phyloP scores from a whole-genome alignment of 1,284 basidiomycete species.

The Puccinia novopanici region DNA sequence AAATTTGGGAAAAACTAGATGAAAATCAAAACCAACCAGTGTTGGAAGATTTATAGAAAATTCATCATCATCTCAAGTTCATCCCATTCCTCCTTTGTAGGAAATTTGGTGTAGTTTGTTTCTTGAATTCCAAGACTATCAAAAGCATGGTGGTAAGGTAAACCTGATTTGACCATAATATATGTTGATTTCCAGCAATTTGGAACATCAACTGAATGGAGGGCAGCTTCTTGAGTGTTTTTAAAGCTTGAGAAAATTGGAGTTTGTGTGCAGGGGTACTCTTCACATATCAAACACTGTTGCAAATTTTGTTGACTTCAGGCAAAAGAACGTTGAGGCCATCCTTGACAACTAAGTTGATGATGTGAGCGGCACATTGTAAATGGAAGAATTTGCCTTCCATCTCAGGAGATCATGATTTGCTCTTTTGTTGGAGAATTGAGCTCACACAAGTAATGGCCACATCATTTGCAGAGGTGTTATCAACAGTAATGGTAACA shows the following conservation, averaged over 20 bases:
- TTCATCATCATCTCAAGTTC: not conserved
- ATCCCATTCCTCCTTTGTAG: not conserved
- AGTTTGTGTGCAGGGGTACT: not conserved
- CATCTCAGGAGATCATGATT: not conserved
- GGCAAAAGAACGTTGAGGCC: not conserved
- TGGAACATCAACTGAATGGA: conserved; percentile 8
- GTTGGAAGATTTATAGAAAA: not conserved
- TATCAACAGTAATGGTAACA: not conserved
- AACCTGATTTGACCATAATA: not conserved
- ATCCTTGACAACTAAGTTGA: not conserved
- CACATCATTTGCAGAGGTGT: not conserved
- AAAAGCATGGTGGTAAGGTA: not conserved
- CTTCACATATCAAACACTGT: not conserved
- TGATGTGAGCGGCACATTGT: not conserved
- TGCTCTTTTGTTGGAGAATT: not conserved
- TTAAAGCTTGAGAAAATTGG: not conserved
- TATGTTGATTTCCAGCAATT: not conserved
- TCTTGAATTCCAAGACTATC: not conserved
- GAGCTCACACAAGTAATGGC: not conserved
- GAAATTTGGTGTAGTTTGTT: not conserved
- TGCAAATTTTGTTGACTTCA: not conserved
- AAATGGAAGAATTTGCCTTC: not conserved
- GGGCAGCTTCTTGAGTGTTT: not conserved
- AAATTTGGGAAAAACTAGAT: not conserved
- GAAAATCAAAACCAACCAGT: not conserved